Percentiles rank a stretch among this genome's conserved stretches.
Conservation (phyloP, 2,329 filamentous ascomycete genomes). For the Plectosphaerella plurivora region DNA sequence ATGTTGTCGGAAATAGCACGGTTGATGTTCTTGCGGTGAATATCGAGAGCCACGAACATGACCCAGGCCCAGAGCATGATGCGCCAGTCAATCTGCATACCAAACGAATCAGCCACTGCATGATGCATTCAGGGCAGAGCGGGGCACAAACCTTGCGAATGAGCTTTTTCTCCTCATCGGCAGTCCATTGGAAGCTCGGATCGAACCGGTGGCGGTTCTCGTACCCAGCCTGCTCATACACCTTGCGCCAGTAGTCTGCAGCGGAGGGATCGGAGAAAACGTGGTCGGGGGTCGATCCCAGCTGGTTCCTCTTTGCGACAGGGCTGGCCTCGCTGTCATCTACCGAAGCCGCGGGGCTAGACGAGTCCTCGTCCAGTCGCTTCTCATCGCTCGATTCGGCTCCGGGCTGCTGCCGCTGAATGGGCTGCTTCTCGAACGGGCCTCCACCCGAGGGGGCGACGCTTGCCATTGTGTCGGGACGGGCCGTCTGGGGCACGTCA, state of each 20-base stretch:
- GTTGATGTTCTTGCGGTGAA: conserved; percentile 43
- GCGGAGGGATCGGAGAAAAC: conserved; percentile 45
- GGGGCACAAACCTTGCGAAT: conserved; percentile 33
- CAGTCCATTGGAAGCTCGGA: conserved; percentile 36
- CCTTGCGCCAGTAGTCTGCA: conserved; percentile 46
- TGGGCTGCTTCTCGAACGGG: background rate
- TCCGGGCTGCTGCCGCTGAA: background rate
- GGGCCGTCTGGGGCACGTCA: background rate
- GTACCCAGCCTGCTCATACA: conserved; percentile 53
- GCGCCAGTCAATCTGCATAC: conserved; percentile 38
- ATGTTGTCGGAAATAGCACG: conserved; percentile 34
- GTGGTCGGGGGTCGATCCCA: conserved; percentile 29
- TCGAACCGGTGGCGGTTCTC: conserved; percentile 61
- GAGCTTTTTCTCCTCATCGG: conserved; percentile 41
- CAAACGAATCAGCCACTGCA: background rate
- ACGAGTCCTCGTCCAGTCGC: background rate
- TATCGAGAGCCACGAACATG: conserved; percentile 42
- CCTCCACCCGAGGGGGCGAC: background rate
- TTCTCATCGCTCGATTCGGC: background rate
- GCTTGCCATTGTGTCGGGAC: background rate
- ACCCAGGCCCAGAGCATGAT: conserved; percentile 36
- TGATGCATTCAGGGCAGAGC: background rate
- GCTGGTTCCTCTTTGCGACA: conserved; percentile 11
- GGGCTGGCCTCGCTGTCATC: background rate
- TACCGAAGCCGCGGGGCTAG: background rate